Base-by-base conservation (phyloP, 176 grass and related monocot genomes). In the Rhynchospora pubera region DNA sequence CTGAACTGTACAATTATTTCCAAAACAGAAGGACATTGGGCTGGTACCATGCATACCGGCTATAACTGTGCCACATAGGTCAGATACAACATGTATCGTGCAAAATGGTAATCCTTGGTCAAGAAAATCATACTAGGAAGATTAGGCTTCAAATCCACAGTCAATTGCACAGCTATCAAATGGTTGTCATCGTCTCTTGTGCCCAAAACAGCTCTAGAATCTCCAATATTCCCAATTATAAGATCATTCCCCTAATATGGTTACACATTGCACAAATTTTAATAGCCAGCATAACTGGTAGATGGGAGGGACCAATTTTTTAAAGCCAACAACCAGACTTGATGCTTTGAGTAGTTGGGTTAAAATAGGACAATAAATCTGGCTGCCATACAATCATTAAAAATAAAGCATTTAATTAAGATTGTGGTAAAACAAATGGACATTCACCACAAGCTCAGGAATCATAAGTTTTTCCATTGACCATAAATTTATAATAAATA, bases 61-160 rank as follows among this genome's bases (percentile, higher is more conserved):
- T 23, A 45, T 44, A 24, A 51, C 69, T 10, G 5, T 73, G 48
- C 47, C 48, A 52, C 12, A 16, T 69, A 42, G 32, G 23, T 53
- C 72, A 76, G 13, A 21, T 52, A 6, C 48, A 30, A 76, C 72
- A 55, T 18, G 13, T 52, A 76, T 76, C 23, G 55, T 76, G 72
- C 72, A 55, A 6, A 76, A 55, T 55, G 53, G 23, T 76, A 76
- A 55, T 55, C 72, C 47, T 76, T 55, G 50, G 48, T 76, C 11
- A 76, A 76, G 72, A 28, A 42, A 66, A 65, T 48, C 32, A 50
- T 90, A 97, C 94, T 90, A 84, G 91, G 94, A 87, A 91, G 94
- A 89, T 94, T 92, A 57, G 94, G 94, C 93, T 97, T 97, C 83
- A 93, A 87, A 62, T 97, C 94, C 85, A 97, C 86, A 28, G 91